These are phyloP conservation scores for Curvularia spicifera DNA, from an alignment of 2,329 filamentous ascomycete species.

Conservation along the genomic window DNA sequence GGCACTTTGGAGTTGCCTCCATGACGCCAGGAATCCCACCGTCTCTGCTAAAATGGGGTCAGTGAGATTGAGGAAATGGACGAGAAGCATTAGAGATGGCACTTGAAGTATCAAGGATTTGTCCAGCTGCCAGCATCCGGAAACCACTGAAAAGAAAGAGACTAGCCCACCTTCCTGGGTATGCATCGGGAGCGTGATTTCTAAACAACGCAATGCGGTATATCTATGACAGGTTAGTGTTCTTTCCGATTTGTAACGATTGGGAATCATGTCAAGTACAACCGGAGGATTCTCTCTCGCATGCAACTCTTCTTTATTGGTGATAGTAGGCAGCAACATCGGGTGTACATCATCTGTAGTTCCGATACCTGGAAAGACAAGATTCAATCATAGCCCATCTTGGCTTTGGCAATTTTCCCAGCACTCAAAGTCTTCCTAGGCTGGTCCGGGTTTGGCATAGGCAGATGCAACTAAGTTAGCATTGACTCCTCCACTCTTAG, in stretches of 20 bases:
- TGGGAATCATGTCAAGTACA: neutral
- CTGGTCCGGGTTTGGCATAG: constrained; percentile 57
- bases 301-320: neutral
- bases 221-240: neutral
- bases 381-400: neutral
- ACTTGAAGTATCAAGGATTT: neutral
- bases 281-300: neutral
- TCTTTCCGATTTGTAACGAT: neutral
- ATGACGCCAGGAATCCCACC: neutral
- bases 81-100: neutral
- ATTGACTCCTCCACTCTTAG: constrained; percentile 54
- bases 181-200: neutral
- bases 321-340: neutral
- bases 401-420: neutral
- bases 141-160: neutral
- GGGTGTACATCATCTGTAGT: neutral
- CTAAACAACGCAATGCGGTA: neutral
- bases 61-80: neutral
- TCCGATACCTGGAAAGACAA: neutral
- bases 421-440: constrained; percentile 35
- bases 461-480: constrained; percentile 52
- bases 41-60: neutral
- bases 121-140: neutral
- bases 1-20: neutral
- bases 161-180: neutral